Base-by-base conservation (phyloP, 345 rosid genomes). In the Eucalyptus marginata region DNA sequence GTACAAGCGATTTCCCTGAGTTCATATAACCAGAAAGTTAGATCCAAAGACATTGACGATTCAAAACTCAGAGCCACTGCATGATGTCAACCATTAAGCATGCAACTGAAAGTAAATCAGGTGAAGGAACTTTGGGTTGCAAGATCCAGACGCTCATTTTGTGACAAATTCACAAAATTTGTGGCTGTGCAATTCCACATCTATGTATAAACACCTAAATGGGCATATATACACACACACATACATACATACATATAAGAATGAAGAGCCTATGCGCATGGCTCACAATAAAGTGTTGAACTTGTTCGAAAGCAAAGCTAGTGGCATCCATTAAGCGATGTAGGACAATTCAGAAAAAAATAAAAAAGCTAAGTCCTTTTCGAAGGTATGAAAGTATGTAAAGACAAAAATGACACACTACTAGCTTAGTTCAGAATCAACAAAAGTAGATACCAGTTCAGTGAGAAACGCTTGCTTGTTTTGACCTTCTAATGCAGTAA, bases 381-480 rank as follows among this genome's bases (percentile, higher is more conserved):
- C 27, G 4, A 71, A 62, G 64, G 31, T 14, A 59, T 40, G 47
- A 25, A 62, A 56, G 10, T 71, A 36, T 10, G 83, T 36, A 71
- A 71, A 36, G 27, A 71, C 46, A 71, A 71, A 71, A 71, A 71
- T 20, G 47, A 20, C 83, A 68, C 44, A 71, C 83, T 36, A 36
- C 8, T 36, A 36, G 83, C 16, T 27, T 76, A 89, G 16, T n/a
- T 31, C 68, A 22, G 44, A 79, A 44, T 56, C 47, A 36, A 89
- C 87, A 64, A 86, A 92, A 88, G 62, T 66, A 88, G 68, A 71
- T 96, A 97, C 99, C 99, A 98, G 91, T 94, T 98, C 99, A 54
- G 98, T 94, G 88, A 98, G 94, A 95, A 98, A 98, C 43, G 99
- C 99, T 94, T 96, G 99, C 92, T 98, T 98, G 94, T 97, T 98